Base-by-base conservation (phyloP, 2,329 filamentous ascomycete species). In the Neopestalotiopsis clavispora region DNA sequence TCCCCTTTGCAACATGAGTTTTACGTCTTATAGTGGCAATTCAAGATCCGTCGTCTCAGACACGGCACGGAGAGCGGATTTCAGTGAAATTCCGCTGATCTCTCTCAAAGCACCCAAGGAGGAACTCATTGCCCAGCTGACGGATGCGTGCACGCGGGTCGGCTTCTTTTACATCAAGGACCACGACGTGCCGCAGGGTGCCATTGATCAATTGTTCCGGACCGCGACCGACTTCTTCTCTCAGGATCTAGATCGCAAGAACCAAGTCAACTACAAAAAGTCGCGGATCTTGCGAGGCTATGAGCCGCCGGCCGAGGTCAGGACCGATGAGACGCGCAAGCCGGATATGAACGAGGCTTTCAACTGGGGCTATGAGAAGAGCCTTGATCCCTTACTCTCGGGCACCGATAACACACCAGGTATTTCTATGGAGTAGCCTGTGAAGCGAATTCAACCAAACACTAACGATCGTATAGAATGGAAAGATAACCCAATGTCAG, bases 81-180 rank as follows among this genome's bases (percentile, higher is more conserved):
- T 60, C 17, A 34, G 23, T 17, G 57, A 60, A 23, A 60, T 60
- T 10, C 57, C 57, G 12, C 57, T 60, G 17, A 60, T 60, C 13
- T 60, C 57, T 3, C 57, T 60, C 3, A 60, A 60, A 30, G n/a
- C 57, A 10, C 57, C 57, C 57, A 60, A 60, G 23, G 32, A 60
- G 12, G 28, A 60, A 10, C 57, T 60, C 13, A 20, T 60, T 60
- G 57, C 57, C n/a, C 57, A 60, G 20, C 12, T 38, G 28, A 38
- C 57, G 32, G 57, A 45, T 28, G 60, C 60, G 5, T 45, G 60
- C 60, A 23, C 38, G 17, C 28, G 38, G 5, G 60, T 63, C 38
- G 60, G 60, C 2, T 63, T 63, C 67, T 75, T 77, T 30, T 76
- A 77, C 65, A 68, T 76, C 60, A 72, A 71, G 32, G 71, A 74